Conservation (phyloP, 257 asterid genomes). For the Plantago ovata region DNA sequence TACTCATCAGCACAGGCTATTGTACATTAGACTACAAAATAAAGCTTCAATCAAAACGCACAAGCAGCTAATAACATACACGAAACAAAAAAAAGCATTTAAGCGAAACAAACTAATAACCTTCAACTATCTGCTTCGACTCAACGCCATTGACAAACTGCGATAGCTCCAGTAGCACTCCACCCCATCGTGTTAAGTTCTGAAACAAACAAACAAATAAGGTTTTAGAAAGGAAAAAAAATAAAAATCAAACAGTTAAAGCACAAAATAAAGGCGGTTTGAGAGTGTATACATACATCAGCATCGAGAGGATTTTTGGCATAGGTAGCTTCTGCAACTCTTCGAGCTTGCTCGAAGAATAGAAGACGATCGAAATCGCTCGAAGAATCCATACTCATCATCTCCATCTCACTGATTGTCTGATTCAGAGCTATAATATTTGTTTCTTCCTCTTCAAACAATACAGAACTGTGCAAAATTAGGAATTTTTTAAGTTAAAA, state of each 20-base stretch:
- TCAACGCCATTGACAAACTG: constrained; percentile 75
- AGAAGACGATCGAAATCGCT: constrained; percentile 80
- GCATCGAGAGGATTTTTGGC: constrained; percentile 72
- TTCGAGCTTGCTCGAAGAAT: constrained; percentile 88
- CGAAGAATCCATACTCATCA: constrained; percentile 42
- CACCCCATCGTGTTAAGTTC: constrained; percentile 94
- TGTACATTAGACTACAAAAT: too few relatives aligned
- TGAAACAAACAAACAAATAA: constrained; percentile 30
- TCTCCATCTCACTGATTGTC: too few relatives aligned
- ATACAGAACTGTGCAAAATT: too few relatives aligned
- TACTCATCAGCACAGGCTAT: too few relatives aligned
- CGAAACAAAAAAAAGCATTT: neutral
- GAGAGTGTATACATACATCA: constrained; percentile 42
- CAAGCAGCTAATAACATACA: too few relatives aligned
- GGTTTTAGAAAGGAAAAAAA: neutral
- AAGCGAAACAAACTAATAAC: constrained; percentile 23
- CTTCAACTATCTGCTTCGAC: constrained; percentile 73
- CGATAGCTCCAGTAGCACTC: constrained; percentile 76
- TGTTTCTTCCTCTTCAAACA: too few relatives aligned
- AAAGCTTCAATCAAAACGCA: too few relatives aligned
- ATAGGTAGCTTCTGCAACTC: constrained; percentile 63
- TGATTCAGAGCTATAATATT: too few relatives aligned
- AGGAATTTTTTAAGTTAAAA: too few relatives aligned
- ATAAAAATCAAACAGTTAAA: neutral
- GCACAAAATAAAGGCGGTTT: neutral